Conservation (phyloP, 768 basidiomycete genomes). For the Mycena galericulata region DNA sequence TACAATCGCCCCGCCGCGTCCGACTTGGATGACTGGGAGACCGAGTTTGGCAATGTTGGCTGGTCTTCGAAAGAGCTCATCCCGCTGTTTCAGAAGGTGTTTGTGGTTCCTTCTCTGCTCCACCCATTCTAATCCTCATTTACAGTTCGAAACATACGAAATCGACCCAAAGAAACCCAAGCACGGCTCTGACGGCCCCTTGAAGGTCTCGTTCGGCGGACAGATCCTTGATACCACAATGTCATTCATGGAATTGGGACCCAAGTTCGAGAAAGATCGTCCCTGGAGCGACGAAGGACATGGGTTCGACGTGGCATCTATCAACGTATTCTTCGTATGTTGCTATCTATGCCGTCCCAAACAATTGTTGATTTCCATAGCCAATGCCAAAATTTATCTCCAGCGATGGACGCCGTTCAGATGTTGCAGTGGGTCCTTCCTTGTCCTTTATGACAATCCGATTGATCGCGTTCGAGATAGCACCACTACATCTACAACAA, state of each 20-base stretch:
- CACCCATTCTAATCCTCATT: neutral
- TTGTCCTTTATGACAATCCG: neutral
- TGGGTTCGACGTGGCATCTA: constrained; percentile 5
- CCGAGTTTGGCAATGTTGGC: constrained; percentile 35
- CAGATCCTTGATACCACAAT: neutral
- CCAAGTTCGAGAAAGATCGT: constrained; percentile 25
- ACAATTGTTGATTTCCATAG: neutral
- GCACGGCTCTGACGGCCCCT: constrained; percentile 51
- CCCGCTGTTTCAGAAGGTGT: constrained; percentile 41
- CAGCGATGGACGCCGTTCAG: constrained; percentile 9
- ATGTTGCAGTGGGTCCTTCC: constrained; percentile 9
- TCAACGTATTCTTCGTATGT: constrained; percentile 31
- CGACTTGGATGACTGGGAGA: constrained; percentile 45
- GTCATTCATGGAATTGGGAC: constrained; percentile 16
- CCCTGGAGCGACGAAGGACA: constrained; percentile 24
- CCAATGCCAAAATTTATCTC: constrained; percentile 25
- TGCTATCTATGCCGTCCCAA: neutral
- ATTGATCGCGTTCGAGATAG: neutral
- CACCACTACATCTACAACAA: constrained; percentile 43
- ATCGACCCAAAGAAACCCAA: constrained; percentile 38
- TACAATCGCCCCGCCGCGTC: constrained; percentile 40
- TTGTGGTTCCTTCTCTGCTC: neutral
- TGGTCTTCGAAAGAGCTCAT: constrained; percentile 42
- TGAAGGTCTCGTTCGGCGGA: constrained; percentile 39
- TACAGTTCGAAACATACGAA: constrained; percentile 48